These are phyloP conservation scores for Capsella rubella DNA, from an alignment of 441 rosid species.

Conservation along the genomic window DNA sequence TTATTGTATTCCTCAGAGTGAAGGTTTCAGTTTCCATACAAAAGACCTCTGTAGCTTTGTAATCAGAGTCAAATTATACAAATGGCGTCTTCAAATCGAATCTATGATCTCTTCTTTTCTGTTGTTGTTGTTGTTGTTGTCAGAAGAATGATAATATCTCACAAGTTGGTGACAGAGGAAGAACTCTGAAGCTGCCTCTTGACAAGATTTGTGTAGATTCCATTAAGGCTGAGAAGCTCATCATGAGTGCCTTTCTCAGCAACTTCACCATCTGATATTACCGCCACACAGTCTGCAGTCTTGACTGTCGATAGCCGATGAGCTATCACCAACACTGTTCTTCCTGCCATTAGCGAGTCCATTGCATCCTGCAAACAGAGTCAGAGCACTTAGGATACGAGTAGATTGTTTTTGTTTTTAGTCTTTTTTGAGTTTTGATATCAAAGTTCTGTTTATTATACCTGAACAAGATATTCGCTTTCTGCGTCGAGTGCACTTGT, in stretches of 20 bases:
- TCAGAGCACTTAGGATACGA: background rate
- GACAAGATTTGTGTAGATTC: conserved; percentile 67
- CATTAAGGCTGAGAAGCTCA: conserved; percentile 61
- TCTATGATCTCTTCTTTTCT: background rate
- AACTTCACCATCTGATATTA: conserved; percentile 82
- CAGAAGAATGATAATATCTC: conserved; percentile 25
- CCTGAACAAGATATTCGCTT: conserved; percentile 95
- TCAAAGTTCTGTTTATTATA: conserved; percentile 20
- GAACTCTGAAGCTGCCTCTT: conserved; percentile 79
- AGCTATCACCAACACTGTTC: conserved; percentile 93
- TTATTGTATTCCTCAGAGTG: no score
- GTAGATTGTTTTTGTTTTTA: background rate
- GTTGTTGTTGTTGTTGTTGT: conserved; percentile 10
- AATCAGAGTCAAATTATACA: conserved; percentile 6
- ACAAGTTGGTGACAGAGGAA: conserved; percentile 37
- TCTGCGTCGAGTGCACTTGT: conserved; percentile 97
- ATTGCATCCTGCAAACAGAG: conserved; percentile 66
- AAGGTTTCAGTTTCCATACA: background rate
- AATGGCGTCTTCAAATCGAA: background rate
- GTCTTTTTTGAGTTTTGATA: background rate
- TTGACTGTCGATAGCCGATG: conserved; percentile 86
- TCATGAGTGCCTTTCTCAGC: conserved; percentile 86
- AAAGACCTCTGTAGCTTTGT: no score
- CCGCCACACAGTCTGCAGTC: conserved; percentile 83
- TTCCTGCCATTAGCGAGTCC: conserved; percentile 89